phyloP scores from a whole-genome alignment of 2,329 filamentous ascomycete species.

The Sarocladiaceae sp. region DNA sequence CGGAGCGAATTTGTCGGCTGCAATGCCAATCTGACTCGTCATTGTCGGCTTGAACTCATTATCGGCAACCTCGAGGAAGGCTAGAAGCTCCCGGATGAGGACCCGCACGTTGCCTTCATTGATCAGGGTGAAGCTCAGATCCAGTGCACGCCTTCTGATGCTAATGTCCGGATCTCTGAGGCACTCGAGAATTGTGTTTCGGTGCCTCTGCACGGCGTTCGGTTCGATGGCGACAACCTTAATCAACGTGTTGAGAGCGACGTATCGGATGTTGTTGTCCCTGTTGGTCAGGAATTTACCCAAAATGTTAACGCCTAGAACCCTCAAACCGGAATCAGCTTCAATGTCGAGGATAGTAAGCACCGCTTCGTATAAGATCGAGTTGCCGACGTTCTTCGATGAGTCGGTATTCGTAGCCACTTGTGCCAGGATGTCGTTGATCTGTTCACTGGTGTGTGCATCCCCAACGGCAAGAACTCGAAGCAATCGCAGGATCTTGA shows the following conservation, averaged over 20 bases:
- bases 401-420: slow-evolving; percentile 98
- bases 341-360: slow-evolving; percentile 97
- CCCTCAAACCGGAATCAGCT: slow-evolving; percentile 88
- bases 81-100: slow-evolving; percentile 85
- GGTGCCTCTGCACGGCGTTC: slow-evolving; percentile 92
- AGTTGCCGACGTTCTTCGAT: slow-evolving; percentile 97
- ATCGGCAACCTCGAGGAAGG: slow-evolving; percentile 94
- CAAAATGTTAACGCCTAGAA: slow-evolving; percentile 95
- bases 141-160: slow-evolving; percentile 89
- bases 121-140: slow-evolving; percentile 96
- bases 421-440: slow-evolving; percentile 97
- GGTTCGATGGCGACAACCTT: slow-evolving; percentile 98
- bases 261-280: slow-evolving; percentile 98
- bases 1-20: slow-evolving; percentile 90
- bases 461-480: slow-evolving; percentile 85
- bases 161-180: slow-evolving; percentile 96
- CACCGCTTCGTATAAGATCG: slow-evolving; percentile 95
- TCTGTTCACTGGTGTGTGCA: slow-evolving; percentile 84
- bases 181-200: slow-evolving; percentile 96
- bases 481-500: slow-evolving; percentile 87
- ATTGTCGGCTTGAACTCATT: slow-evolving; percentile 98
- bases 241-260: slow-evolving; percentile 93
- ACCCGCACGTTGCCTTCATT: slow-evolving; percentile 96
- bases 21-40: slow-evolving; percentile 97
- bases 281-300: slow-evolving; percentile 98